Percentiles rank a stretch among this genome's conserved stretches.
These are phyloP conservation scores for Hemileccinum impolitum DNA, from an alignment of 768 basidiomycete genomes.

Conservation along the genomic window DNA sequence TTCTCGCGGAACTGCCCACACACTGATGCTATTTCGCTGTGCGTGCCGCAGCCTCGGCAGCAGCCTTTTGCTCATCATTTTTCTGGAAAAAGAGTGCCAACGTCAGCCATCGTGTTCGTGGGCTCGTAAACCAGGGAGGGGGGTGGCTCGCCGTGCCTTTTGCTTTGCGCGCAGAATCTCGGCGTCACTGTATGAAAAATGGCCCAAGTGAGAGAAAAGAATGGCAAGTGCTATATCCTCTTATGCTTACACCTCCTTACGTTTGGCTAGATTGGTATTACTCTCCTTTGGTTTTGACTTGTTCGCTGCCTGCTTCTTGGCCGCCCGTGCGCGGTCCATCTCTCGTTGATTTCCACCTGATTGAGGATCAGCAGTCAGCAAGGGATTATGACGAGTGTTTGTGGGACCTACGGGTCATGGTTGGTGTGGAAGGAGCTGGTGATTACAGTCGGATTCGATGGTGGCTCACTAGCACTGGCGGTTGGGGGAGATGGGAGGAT, in stretches of 20 bases:
- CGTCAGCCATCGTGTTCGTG: constrained; percentile 6
- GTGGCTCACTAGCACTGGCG: background rate
- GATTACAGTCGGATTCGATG: constrained; percentile 10
- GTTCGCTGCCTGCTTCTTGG: constrained; percentile 61
- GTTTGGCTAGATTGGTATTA: constrained; percentile 54
- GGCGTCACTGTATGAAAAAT: constrained; percentile 55
- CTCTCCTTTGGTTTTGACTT: constrained; percentile 73
- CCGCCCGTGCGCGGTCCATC: constrained; percentile 64
- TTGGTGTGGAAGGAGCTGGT: background rate
- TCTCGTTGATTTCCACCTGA: constrained; percentile 84
- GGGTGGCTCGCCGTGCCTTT: constrained; percentile 46
- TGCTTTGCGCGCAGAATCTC: constrained; percentile 74
- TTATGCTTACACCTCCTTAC: constrained; percentile 69
- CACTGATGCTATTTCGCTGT: constrained; percentile 33
- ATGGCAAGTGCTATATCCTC: constrained; percentile 9
- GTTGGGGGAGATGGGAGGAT: background rate
- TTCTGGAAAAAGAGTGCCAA: constrained; percentile 35
- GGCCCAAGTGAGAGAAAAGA: constrained; percentile 24
- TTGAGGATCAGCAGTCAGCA: constrained; percentile 20
- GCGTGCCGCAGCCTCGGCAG: constrained; percentile 23
- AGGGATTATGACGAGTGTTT: background rate
- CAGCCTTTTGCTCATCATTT: constrained; percentile 50
- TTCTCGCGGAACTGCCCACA: constrained; percentile 17
- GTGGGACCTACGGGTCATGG: constrained; percentile 57
- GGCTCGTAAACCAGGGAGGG: background rate